Evolutionary conservation across 192 early-diverging fungal species (phyloP).

Genomic region (Mortierella alpina): DNA sequence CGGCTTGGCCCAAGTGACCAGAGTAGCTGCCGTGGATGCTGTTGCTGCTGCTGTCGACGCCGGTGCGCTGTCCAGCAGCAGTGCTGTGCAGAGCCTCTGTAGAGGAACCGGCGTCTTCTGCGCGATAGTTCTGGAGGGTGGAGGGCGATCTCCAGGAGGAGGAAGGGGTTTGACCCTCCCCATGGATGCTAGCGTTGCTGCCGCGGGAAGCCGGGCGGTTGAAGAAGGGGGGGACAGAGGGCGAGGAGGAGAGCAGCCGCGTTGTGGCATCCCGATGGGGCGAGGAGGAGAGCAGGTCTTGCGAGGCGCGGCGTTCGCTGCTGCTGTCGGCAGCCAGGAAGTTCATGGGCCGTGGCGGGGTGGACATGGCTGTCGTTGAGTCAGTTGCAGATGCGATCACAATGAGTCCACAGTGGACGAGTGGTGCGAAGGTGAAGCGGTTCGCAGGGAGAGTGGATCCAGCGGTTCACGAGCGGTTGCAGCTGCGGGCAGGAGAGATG

Average conservation of each 20-base stretch:
- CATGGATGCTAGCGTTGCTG: slow-evolving; percentile 23
- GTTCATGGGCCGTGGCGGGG: slow-evolving; percentile 21
- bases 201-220: slow-evolving; percentile 24
- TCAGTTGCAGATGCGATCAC: not conserved
- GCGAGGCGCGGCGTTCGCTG: slow-evolving; percentile 11
- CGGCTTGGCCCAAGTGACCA: slow-evolving; percentile 8
- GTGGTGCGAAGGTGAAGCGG: not conserved
- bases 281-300: slow-evolving; percentile 42
- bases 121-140: slow-evolving; percentile 47
- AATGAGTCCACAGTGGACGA: too few relatives aligned
- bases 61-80: slow-evolving; percentile 7
- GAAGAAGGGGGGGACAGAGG: slow-evolving; percentile 33
- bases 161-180: slow-evolving; percentile 20
- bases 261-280: slow-evolving; percentile 39
- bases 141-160: slow-evolving; percentile 52
- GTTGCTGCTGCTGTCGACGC: slow-evolving; percentile 40
- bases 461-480: too few relatives aligned
- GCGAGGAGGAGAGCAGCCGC: slow-evolving; percentile 40
- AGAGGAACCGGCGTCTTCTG: slow-evolving; percentile 4
- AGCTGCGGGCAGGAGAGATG: not conserved
- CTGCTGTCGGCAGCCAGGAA: not conserved
- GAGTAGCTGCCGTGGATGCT: slow-evolving; percentile 36
- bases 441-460: too few relatives aligned
- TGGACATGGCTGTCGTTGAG: slow-evolving; percentile 8
- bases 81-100: slow-evolving; percentile 1